Evolutionary conservation across 495 filamentous ascomycete species (phyloP), one percentile per base, ranked within the genome.

Genomic region (Aspergillus sclerotiicarbonarius): DNA sequence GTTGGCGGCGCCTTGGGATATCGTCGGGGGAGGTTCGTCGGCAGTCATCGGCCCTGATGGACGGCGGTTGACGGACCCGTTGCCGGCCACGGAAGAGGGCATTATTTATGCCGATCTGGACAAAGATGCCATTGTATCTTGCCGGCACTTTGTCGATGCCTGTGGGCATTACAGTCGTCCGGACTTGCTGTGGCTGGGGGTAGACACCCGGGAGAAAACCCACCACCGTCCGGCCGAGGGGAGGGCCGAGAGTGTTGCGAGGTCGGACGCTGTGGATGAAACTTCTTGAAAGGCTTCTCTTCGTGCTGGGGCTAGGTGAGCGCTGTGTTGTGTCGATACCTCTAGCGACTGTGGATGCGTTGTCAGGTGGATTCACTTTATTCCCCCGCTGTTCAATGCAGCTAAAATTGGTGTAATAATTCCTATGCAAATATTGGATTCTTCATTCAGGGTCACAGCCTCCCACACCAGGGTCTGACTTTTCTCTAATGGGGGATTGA

Each of bases 41-140:
- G 80, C 77, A 8, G 67, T 85, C 12, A 77, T 80, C 59, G 82
- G 72, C 0, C 82, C 82, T 0, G 83, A 85, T 67, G 83, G 82
- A 9, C 65, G 80, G 25, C 54, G 64, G 12, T 31, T 85, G 54
- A 68, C 16, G 64, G 69, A 18, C 12, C 35, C 37, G 0, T 54
- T 80, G n/a, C 62, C 65, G 8, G 35, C 39, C 4, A 63, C 62
- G 0, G 58, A 64, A 8, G 72, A 84, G 60, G 77, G 74, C 0
- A 75, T 82, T 52, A 59, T 84, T 8, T 78, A 77, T 65, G 79
- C 73, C 0, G 76, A 82, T 43, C 54, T 83, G 19, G 68, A 80
- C 39, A 55, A 79, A 19, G 73, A 73, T 39, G 60, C 65, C 33
- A 68, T 80, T 8, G 31, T 76, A 13, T 58, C 51, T 8, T 65